A percentile compares a stretch with the other conserved stretches of the same genome.
These are phyloP conservation scores for Salvia rosmarinus DNA, from an alignment of 257 asterid species.

Conservation along the genomic window DNA sequence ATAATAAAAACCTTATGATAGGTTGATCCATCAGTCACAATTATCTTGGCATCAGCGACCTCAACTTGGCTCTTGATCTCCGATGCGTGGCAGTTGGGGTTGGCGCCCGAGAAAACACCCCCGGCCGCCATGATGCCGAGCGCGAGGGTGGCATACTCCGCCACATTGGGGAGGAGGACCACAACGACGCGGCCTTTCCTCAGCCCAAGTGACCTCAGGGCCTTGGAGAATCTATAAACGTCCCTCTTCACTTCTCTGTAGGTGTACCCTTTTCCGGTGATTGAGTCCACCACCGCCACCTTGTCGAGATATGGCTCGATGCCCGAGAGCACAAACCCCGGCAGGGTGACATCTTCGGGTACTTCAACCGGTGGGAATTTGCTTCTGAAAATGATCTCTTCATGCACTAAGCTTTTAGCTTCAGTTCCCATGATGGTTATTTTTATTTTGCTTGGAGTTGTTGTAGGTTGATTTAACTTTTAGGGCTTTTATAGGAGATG, in stretches of 20 bases:
- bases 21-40: constrained; percentile 78
- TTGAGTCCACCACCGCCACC: constrained; percentile 78
- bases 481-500: constrained; percentile 30
- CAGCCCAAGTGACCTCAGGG: constrained; percentile 79
- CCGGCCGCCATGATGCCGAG: constrained; percentile 96
- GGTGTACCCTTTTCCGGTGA: constrained; percentile 64
- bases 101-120: constrained; percentile 87
- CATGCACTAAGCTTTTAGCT: constrained; percentile 38
- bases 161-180: constrained; percentile 79
- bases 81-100: constrained; percentile 68
- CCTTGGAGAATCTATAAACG: constrained; percentile 72
- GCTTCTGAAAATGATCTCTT: constrained; percentile 72
- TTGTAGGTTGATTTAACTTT: background rate
- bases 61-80: constrained; percentile 89
- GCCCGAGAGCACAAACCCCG: constrained; percentile 74
- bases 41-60: constrained; percentile 80
- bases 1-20: constrained; percentile 56
- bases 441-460: background rate
- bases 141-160: constrained; percentile 76
- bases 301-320: constrained; percentile 56
- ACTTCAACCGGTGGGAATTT: constrained; percentile 64
- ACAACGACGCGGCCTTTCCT: constrained; percentile 81
- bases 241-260: constrained; percentile 69
- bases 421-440: constrained; percentile 51
- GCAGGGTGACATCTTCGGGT: constrained; percentile 70